Percentiles rank a stretch among this genome's conserved stretches.
Conservation (phyloP, 23 red algal species). For the Gracilaria vermiculophylla region DNA sequence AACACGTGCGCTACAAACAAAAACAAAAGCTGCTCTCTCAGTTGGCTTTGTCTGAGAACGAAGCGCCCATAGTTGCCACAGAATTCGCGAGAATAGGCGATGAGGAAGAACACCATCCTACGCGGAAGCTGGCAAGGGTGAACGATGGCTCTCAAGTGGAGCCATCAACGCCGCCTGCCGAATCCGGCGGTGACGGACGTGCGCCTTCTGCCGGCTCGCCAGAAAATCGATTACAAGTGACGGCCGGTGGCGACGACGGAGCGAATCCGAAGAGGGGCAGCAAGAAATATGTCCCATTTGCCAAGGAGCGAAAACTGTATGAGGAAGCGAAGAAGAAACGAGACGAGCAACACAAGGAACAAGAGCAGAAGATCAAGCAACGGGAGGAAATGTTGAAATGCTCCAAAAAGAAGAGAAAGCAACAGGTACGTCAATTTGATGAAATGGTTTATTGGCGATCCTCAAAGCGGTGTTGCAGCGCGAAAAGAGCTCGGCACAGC, state of each 20-base stretch:
- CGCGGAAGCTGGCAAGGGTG: neutral
- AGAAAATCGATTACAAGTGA: neutral
- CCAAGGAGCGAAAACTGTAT: slow-evolving; percentile 35
- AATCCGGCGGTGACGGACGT: neutral
- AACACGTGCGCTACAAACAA: slow-evolving; percentile 55
- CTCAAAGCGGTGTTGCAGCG: neutral
- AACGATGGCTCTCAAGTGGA: neutral
- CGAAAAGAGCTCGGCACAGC: neutral
- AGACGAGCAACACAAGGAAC: slow-evolving; percentile 1
- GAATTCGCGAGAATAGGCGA: neutral
- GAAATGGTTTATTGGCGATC: neutral
- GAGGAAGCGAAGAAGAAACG: slow-evolving; percentile 32
- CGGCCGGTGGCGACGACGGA: neutral
- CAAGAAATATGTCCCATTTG: slow-evolving; percentile 32
- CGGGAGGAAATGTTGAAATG: slow-evolving; percentile 48
- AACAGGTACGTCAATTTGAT: slow-evolving; percentile 14
- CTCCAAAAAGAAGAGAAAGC: slow-evolving; percentile 38
- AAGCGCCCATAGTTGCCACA: slow-evolving; percentile 37
- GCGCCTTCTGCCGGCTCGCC: neutral
- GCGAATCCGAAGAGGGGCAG: neutral
- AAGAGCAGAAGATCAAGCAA: slow-evolving; percentile 19
- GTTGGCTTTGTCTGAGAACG: neutral
- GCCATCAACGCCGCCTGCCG: neutral
- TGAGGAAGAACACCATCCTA: neutral
- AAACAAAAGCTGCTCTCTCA: slow-evolving; percentile 36